Evolutionary conservation across 352 stramenopile genomes (phyloP), one percentile per base, ranked within the genome.

Genomic region (Globisporangium cederbergense): DNA sequence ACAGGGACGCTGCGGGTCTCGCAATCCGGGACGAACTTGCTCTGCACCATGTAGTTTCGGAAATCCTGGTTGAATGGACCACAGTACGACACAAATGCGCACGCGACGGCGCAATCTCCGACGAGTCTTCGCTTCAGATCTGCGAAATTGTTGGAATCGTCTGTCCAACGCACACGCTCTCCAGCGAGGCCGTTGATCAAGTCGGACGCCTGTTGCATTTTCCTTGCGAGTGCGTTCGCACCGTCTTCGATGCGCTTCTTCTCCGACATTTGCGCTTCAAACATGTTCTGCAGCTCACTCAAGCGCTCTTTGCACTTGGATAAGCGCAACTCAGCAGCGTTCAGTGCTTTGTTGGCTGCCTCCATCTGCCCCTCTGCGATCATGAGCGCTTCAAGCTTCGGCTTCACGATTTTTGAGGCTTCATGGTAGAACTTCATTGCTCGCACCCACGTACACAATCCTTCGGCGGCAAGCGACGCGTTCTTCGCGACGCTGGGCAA

Each of bases 391-490:
- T 99, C 97, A 2, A 99, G 84, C 74, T 99, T 99, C 9, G 97
- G 97, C 71, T 99, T 99, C 14, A 99, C 97, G 65, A 99, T 97
- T 73, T 99, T 99, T 28, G 93, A 98, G 1, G 96, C 97, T 71
- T 99, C 93, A 74, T 99, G 96, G 78, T 99, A 99, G 65, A 97
- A 98, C 68, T 98, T 98, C 97, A 99, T 99, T 1, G 97, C 97
- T 38, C 90, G 79, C 60, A 98, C 96, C 89, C 97, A 99, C 28
- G 91, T 99, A 68, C 97, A 99, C 30, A 99, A 74, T 3, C 97
- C 97, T 72, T 99, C 96, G 1, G 97, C 97, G 51, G 97, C 97
- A 3, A 92, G 87, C 52, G 94, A 99, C 0, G 97, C 97, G 53
- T 98, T 98, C 79, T 99, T 99, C 22, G 97, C 97, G 6, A 99